Conservation (phyloP, 495 filamentous ascomycete species). For the Hypoxylon fragiforme region DNA sequence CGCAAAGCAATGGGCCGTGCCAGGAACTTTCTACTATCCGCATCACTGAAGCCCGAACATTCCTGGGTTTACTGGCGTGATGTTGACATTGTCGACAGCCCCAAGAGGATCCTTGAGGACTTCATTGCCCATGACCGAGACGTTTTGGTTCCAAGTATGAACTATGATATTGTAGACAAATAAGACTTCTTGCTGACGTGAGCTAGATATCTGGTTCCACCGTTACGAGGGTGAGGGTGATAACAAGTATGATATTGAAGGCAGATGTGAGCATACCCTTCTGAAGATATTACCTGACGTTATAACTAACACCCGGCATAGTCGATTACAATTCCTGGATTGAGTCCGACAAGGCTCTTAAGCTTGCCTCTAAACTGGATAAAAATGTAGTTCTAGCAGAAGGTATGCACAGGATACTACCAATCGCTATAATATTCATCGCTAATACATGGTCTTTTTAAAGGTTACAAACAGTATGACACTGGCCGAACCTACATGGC, state of each 20-base stretch:
- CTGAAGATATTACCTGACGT: neutral
- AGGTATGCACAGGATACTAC: conserved; percentile 64
- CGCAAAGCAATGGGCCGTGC: conserved; percentile 88
- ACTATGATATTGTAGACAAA: neutral
- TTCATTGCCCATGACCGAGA: conserved; percentile 93
- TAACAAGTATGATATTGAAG: conserved; percentile 84
- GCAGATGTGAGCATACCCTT: conserved; percentile 69
- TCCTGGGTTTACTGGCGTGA: conserved; percentile 99
- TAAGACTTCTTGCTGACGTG: conserved; percentile 34
- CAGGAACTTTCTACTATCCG: conserved; percentile 85
- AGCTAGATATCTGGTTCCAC: conserved; percentile 95
- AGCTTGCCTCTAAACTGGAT: conserved; percentile 68
- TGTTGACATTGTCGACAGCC: conserved; percentile 92
- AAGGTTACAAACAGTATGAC: conserved; percentile 89
- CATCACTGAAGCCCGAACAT: conserved; percentile 87
- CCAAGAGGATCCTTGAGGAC: conserved; percentile 85
- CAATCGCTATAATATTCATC: neutral
- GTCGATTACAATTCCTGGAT: conserved; percentile 99
- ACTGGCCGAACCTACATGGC: conserved; percentile 88
- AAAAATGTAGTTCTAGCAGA: conserved; percentile 85
- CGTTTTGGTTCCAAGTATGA: conserved; percentile 91
- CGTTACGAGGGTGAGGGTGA: conserved; percentile 79
- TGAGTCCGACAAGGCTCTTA: conserved; percentile 82
- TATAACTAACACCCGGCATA: conserved; percentile 37
- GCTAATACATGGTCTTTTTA: conserved; percentile 11